Conservation (phyloP, 345 rosid species). For the Carallia pectinifolia region DNA sequence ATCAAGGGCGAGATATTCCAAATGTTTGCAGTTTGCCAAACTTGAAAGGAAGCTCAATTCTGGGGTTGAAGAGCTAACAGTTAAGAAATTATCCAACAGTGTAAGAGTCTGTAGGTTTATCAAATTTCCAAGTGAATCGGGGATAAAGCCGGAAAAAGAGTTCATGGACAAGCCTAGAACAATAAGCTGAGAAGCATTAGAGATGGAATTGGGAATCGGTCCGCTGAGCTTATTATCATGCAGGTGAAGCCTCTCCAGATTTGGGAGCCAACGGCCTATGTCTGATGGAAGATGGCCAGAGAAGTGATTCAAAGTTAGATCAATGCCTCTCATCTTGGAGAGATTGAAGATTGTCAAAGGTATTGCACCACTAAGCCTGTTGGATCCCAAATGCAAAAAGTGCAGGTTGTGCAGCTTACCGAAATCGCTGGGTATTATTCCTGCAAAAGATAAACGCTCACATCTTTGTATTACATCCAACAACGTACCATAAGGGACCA, state of each 20-base stretch:
- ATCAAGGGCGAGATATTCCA: not conserved
- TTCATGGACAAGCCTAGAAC: not conserved
- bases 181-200: slow-evolving; percentile 18
- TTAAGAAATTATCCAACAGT: slow-evolving; percentile 8
- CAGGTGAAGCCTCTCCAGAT: slow-evolving; percentile 16
- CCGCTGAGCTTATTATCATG: slow-evolving; percentile 15
- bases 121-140: slow-evolving; percentile 17
- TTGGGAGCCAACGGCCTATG: slow-evolving; percentile 19
- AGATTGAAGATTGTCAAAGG: slow-evolving; percentile 10
- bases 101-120: slow-evolving; percentile 1
- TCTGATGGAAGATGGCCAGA: slow-evolving; percentile 28
- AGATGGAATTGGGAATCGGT: slow-evolving; percentile 18
- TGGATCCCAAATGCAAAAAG: not conserved
- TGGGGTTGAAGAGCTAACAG: not conserved
- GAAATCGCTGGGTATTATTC: slow-evolving; percentile 7
- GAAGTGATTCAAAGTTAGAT: not conserved
- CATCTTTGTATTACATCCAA: no score
- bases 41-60: slow-evolving; percentile 17
- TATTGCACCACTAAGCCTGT: slow-evolving; percentile 14
- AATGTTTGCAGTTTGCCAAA: slow-evolving; percentile 15
- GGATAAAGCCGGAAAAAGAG: slow-evolving; percentile 24
- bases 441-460: not conserved
- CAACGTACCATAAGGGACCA: no score
- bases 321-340: slow-evolving; percentile 8
- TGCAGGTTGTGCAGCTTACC: slow-evolving; percentile 11